These are phyloP conservation scores for Gomphus sp. DNA, from an alignment of 1,284 basidiomycete genomes.

Conservation along the genomic window DNA sequence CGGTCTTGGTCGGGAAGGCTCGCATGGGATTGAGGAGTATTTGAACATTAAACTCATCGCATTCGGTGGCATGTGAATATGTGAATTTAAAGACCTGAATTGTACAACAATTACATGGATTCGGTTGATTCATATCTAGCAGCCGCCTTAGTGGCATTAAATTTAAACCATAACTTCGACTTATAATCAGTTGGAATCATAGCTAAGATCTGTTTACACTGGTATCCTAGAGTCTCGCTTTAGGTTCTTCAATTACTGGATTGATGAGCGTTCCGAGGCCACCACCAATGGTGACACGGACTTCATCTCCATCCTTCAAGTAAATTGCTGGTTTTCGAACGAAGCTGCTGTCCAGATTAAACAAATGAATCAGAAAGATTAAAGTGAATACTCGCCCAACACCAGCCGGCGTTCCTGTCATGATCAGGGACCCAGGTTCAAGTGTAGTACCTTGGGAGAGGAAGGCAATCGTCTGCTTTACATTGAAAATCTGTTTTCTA, in stretches of 20 bases:
- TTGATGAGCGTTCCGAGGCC: conserved; percentile 72
- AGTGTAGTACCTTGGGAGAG: conserved; percentile 84
- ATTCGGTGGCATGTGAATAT: conserved; percentile 42
- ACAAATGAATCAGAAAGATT: conserved; percentile 20
- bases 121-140: too few relatives aligned
- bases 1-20: conserved; percentile 68
- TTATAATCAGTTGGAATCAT: background rate
- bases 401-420: conserved; percentile 62
- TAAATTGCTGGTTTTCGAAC: conserved; percentile 61
- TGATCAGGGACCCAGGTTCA: conserved; percentile 70
- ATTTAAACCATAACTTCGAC: too few relatives aligned
- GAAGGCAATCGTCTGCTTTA: conserved; percentile 65
- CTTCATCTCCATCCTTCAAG: conserved; percentile 69
- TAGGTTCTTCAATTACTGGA: conserved; percentile 57
- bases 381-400: conserved; percentile 7
- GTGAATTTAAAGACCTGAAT: background rate
- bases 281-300: conserved; percentile 53
- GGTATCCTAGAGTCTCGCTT: conserved; percentile 30
- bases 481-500: conserved; percentile 67
- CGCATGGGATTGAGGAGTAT: conserved; percentile 78
- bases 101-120: background rate
- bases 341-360: conserved; percentile 54
- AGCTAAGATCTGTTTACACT: background rate
- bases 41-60: conserved; percentile 73
- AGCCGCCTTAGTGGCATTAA: too few relatives aligned